Conservation (phyloP, 139 green algal species). For the Chlamydomonas eustigma region DNA sequence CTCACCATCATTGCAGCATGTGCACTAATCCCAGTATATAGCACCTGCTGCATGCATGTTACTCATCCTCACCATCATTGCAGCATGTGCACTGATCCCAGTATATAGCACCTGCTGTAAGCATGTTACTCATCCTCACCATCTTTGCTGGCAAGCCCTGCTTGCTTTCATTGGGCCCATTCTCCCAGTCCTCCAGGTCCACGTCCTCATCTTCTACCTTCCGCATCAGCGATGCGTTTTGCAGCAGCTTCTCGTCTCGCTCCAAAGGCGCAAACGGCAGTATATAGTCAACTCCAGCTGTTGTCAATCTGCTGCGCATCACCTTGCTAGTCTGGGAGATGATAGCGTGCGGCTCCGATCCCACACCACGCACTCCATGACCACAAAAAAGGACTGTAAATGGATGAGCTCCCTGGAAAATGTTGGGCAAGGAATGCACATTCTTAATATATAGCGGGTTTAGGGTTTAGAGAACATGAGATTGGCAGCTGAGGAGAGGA, state of each 20-base stretch:
- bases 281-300: background rate
- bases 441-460: too few relatives aligned
- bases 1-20: too few relatives aligned
- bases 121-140: background rate
- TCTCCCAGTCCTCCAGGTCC: background rate
- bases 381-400: background rate
- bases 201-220: background rate
- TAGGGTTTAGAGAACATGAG: too few relatives aligned
- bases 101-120: too few relatives aligned
- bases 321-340: background rate
- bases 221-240: background rate
- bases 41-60: too few relatives aligned
- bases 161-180: background rate
- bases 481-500: too few relatives aligned
- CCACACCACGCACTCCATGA: background rate
- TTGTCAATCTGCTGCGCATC: background rate
- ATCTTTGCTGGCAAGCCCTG: background rate
- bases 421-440: too few relatives aligned
- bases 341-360: background rate
- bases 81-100: too few relatives aligned
- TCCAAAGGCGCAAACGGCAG: background rate
- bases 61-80: too few relatives aligned
- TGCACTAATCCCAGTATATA: too few relatives aligned
- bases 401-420: background rate
- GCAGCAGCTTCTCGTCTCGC: background rate